These are phyloP conservation scores for Pistacia vera DNA, from an alignment of 345 rosid genomes.

Conservation along the genomic window DNA sequence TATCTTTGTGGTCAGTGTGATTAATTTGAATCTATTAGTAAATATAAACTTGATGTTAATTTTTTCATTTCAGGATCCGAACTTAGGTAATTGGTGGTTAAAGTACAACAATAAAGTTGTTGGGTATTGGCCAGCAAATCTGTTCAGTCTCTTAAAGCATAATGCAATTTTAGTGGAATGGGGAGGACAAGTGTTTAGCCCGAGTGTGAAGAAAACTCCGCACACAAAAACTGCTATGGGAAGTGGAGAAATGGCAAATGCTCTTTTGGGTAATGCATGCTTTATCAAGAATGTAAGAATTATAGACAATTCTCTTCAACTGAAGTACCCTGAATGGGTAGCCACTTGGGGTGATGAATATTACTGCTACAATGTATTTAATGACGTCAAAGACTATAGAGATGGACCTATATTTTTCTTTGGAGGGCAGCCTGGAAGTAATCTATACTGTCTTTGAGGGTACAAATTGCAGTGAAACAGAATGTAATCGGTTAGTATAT, in stretches of 20 bases:
- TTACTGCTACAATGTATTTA: constrained; percentile 30
- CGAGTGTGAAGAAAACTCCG: constrained; percentile 35
- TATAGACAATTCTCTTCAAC: constrained; percentile 31
- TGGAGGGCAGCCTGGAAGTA: constrained; percentile 47
- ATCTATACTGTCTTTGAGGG: constrained; percentile 25
- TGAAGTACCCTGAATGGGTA: constrained; percentile 36
- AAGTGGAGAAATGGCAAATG: constrained; percentile 35
- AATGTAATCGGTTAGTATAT: background rate
- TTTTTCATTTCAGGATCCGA: constrained; percentile 35
- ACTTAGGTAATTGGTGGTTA: constrained; percentile 50
- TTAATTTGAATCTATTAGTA: background rate
- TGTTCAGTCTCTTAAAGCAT: constrained; percentile 26
- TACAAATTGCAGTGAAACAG: background rate
- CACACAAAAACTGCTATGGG: constrained; percentile 60
- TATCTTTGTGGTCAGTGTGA: background rate
- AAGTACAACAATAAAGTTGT: background rate
- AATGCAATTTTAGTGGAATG: constrained; percentile 48
- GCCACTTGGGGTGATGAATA: constrained; percentile 24
- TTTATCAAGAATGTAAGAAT: constrained; percentile 40
- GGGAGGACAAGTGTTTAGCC: constrained; percentile 58
- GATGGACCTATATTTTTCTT: constrained; percentile 38
- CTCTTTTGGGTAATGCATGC: constrained; percentile 15
- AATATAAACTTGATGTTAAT: background rate
- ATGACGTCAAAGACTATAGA: constrained; percentile 1
- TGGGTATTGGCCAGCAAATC: constrained; percentile 45